Evolutionary conservation across 139 green algal species (phyloP).

Genomic region (Trebouxia sp.): DNA sequence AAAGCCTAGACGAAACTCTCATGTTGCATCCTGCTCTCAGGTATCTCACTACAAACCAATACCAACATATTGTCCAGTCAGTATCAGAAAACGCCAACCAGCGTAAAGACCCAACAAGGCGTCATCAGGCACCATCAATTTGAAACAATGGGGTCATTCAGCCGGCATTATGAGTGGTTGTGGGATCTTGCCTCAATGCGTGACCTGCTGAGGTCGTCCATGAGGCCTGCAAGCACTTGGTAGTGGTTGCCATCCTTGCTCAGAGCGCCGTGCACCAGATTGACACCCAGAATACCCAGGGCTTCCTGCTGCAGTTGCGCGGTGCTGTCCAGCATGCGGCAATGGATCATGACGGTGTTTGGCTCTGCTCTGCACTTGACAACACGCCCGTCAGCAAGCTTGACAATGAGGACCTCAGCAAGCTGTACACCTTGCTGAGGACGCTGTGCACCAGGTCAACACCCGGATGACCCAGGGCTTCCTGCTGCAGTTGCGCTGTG

Average conservation of each 20-base stretch:
- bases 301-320: constrained; percentile 55
- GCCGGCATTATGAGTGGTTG: too few relatives aligned
- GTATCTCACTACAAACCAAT: too few relatives aligned
- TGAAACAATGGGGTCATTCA: too few relatives aligned
- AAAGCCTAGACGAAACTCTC: too few relatives aligned
- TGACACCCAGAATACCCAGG: constrained; percentile 56
- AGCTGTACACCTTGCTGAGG: constrained; percentile 28
- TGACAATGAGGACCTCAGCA: too few relatives aligned
- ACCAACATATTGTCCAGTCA: too few relatives aligned
- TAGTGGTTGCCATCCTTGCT: constrained; percentile 29
- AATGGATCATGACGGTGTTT: constrained; percentile 53
- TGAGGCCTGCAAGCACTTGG: constrained; percentile 33
- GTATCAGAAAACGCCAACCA: too few relatives aligned
- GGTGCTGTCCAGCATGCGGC: constrained; percentile 54
- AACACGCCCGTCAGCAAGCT: not conserved
- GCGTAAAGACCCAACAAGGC: too few relatives aligned
- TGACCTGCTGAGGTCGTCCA: constrained; percentile 43
- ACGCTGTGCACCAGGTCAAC: constrained; percentile 53
- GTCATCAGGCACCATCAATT: too few relatives aligned
- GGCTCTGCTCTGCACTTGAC: constrained; percentile 37
- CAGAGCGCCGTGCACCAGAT: constrained; percentile 51
- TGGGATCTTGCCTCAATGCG: constrained; percentile 37
- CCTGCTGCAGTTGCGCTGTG: constrained; percentile 50
- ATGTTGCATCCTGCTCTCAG: too few relatives aligned
- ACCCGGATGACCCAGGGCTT: constrained; percentile 51